Evolutionary conservation across 2,329 filamentous ascomycete genomes (phyloP), one percentile per base, ranked within the genome.

Genomic region (Trichoderma brevicompactum): DNA sequence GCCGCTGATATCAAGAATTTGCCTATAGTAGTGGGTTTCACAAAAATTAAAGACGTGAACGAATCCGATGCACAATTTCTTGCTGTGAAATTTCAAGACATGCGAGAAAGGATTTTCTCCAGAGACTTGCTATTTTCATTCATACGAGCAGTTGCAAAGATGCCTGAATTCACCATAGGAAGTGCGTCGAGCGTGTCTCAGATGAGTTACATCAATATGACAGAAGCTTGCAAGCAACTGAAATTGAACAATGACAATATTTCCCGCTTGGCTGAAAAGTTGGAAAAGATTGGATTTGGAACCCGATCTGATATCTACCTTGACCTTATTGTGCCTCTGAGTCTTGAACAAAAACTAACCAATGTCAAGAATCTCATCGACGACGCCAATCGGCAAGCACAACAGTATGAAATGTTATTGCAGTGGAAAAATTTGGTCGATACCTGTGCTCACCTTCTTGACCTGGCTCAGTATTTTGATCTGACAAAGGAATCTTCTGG

Each of bases 71-170:
- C 13, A 1, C 4, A 17, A n/a, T 38, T 28, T 40, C 32, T 56
- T 2, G 40, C 7, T 3, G 3, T 46, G 0, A 38, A 64, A n/a
- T 38, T n/a, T 5, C 13, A 13, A 13, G 49, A 55, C 9, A 36
- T 8, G 1, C 9, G n/a, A n/a, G 7, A 56, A 53, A 38, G 43
- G 9, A 17, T 72, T 2, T 72, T 68, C 46, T 69, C 72, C 5
- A 70, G 73, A 38, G 61, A 75, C 32, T 68, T 76, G 36, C 72
- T 75, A n/a, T 70, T 72, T 2, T 40, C 69, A 2, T 76, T 76
- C 65, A 72, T 76, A 70, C 70, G 70, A 50, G 66, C 72, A 6
- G 48, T 66, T 23, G 71, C 71, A n/a, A 70, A 69, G 34, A 61
- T 52, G 23, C 50, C 70, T 10, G 7, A 19, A 4, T 10, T 32